Conservation (phyloP, 1,284 basidiomycete genomes). For the Tranzscheliella williamsii region DNA sequence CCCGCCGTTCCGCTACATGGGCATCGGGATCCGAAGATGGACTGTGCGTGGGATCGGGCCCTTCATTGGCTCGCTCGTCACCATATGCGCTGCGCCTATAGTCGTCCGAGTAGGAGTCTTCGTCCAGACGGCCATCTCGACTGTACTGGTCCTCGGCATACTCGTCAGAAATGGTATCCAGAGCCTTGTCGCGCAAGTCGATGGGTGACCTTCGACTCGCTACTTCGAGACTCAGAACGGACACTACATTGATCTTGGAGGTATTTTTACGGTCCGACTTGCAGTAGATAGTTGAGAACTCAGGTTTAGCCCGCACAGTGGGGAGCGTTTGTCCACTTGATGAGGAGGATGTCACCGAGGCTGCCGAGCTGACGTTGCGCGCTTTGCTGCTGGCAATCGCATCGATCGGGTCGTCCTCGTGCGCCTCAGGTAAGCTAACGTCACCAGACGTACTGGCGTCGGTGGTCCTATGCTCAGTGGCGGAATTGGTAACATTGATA, state of each 20-base stretch:
- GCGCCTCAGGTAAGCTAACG: conserved; percentile 1
- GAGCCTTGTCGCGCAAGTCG: conserved; percentile 30
- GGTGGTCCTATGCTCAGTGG: not conserved
- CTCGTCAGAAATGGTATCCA: conserved; percentile 38
- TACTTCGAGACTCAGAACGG: conserved; percentile 85
- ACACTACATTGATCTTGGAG: conserved; percentile 76
- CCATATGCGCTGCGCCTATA: conserved; percentile 37
- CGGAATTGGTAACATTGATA: conserved; percentile 1
- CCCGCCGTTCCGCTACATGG: conserved; percentile 18
- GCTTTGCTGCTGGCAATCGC: not conserved
- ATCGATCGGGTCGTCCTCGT: conserved; percentile 32
- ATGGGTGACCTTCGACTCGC: conserved; percentile 73
- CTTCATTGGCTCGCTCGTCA: conserved; percentile 3
- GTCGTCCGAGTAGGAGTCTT: conserved; percentile 45
- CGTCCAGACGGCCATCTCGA: conserved; percentile 10
- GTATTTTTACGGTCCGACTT: conserved; percentile 60
- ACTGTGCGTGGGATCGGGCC: conserved; percentile 1
- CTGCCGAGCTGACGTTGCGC: conserved; percentile 17
- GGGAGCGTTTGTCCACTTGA: conserved; percentile 63
- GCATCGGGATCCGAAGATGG: conserved; percentile 18
- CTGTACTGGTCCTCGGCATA: conserved; percentile 13
- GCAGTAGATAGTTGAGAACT: conserved; percentile 78
- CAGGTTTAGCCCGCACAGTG: conserved; percentile 82
- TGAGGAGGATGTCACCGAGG: conserved; percentile 21
- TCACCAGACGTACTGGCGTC: not conserved